Evolutionary conservation across 495 filamentous ascomycete species (phyloP), one percentile per base, ranked within the genome.

Genomic region (Neurospora sp.): DNA sequence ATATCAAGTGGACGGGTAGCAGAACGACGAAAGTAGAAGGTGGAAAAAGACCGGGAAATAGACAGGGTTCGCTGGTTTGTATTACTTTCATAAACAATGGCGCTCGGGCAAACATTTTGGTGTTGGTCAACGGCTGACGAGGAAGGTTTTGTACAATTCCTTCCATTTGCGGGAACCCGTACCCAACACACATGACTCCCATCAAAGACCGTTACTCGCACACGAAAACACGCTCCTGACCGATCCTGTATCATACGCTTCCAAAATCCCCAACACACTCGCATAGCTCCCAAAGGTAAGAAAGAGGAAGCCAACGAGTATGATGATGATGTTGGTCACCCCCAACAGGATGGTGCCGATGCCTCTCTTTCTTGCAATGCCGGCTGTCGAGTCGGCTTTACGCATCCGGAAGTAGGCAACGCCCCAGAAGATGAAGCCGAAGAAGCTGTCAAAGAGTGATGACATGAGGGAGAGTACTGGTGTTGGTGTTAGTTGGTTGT

Each of bases 371-470:
- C 84, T 89, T 37, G 88, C 86, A 71, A 92, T 90, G 1, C 81
- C 80, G 4, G 88, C 83, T 4, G 90, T 88, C 74, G 91, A 85
- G 72, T 95, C 92, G 0, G 86, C 90, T 54, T 82, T 79, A 18
- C 93, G 85, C 93, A 97, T 94, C 39, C 92, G 89, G 74, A 96
- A 86, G 79, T 96, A 97, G 2, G 93, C 93, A 5, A 92, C 88
- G 39, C 93, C 93, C 93, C 93, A 97, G 86, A 96, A 97, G 77
- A 96, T 95, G 83, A 95, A 97, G 20, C 93, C 93, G 74, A 97
- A 97, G 84, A 96, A 96, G 35, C 91, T 93, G 81, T 97, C 93
- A 77, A 97, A 97, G 16, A 97, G 87, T 20, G 92, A 92, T 75
- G 92, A 94, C 92, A 96, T 94, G 71, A 97, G 87, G 9, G 90